These are phyloP conservation scores for Pezicula carpinea DNA, from an alignment of 2,329 filamentous ascomycete species.

Conservation along the genomic window DNA sequence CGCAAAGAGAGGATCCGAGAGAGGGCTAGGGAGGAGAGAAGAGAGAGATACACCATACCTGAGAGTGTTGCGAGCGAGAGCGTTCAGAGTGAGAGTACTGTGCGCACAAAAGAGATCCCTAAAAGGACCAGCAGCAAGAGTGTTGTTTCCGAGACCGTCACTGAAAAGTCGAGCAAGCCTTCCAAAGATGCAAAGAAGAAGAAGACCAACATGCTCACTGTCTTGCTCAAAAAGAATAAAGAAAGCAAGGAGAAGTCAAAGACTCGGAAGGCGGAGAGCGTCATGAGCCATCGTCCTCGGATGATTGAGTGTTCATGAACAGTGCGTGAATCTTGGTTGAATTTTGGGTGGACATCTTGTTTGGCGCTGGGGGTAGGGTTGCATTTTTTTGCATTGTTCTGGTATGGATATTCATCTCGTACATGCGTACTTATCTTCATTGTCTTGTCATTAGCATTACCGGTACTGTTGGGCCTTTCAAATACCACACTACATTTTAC, in stretches of 20 bases:
- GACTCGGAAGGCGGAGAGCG: slow-evolving; percentile 24
- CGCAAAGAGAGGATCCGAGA: slow-evolving; percentile 20
- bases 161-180: slow-evolving; percentile 22
- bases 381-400: too few relatives aligned
- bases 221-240: slow-evolving; percentile 14
- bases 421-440: too few relatives aligned
- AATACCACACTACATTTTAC: too few relatives aligned
- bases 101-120: slow-evolving; percentile 11
- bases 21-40: slow-evolving; percentile 18
- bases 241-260: slow-evolving; percentile 17
- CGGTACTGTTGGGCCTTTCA: too few relatives aligned
- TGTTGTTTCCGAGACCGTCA: slow-evolving; percentile 8
- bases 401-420: too few relatives aligned
- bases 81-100: slow-evolving; percentile 13
- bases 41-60: slow-evolving; percentile 1
- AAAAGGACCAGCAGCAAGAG: slow-evolving; percentile 16
- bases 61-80: slow-evolving; percentile 10
- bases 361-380: too few relatives aligned
- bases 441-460: too few relatives aligned
- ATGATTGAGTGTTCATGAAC: slow-evolving; percentile 9
- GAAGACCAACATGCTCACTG: slow-evolving; percentile 12
- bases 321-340: background rate
- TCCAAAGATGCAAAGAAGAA: slow-evolving; percentile 21
- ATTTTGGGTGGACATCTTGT: too few relatives aligned
- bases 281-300: slow-evolving; percentile 4